These are phyloP conservation scores for Trametes cubensis DNA, from an alignment of 768 basidiomycete species.

Conservation along the genomic window DNA sequence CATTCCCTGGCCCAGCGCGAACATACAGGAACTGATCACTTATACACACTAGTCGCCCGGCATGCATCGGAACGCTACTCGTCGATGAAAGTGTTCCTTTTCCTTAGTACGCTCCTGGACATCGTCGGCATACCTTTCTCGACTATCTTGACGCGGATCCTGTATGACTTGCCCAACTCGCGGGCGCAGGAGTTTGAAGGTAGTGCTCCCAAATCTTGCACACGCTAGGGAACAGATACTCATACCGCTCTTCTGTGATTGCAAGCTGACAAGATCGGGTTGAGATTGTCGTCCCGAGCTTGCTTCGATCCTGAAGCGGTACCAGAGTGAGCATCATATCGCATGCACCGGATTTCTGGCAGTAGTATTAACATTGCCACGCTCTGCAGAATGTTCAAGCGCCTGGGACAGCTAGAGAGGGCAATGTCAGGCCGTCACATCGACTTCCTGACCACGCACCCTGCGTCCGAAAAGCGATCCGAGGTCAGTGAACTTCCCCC, in stretches of 20 bases:
- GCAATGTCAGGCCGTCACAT: conserved; percentile 34
- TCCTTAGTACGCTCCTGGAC: conserved; percentile 46
- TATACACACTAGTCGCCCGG: conserved; percentile 29
- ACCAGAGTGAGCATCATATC: conserved; percentile 55
- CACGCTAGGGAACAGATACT: neutral
- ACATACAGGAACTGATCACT: neutral
- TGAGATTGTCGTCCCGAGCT: conserved; percentile 77
- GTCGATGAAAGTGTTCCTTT: conserved; percentile 43
- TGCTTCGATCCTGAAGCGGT: conserved; percentile 85
- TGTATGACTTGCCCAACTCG: conserved; percentile 81
- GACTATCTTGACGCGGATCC: conserved; percentile 46
- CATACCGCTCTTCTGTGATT: too few relatives aligned
- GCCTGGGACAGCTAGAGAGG: conserved; percentile 62
- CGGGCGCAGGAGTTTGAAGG: conserved; percentile 83
- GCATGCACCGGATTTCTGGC: neutral
- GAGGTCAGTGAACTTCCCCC: conserved; percentile 55
- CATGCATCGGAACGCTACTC: conserved; percentile 56
- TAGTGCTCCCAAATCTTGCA: conserved; percentile 26
- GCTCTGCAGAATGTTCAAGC: conserved; percentile 62
- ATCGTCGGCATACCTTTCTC: conserved; percentile 58
- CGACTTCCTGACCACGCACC: conserved; percentile 83
- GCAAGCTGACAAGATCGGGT: conserved; percentile 83
- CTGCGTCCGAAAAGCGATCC: conserved; percentile 69
- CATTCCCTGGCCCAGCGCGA: conserved; percentile 18
- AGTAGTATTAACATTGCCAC: neutral